These are phyloP conservation scores for Fulvia fulva DNA, from an alignment of 2,329 filamentous ascomycete species.

Conservation along the genomic window DNA sequence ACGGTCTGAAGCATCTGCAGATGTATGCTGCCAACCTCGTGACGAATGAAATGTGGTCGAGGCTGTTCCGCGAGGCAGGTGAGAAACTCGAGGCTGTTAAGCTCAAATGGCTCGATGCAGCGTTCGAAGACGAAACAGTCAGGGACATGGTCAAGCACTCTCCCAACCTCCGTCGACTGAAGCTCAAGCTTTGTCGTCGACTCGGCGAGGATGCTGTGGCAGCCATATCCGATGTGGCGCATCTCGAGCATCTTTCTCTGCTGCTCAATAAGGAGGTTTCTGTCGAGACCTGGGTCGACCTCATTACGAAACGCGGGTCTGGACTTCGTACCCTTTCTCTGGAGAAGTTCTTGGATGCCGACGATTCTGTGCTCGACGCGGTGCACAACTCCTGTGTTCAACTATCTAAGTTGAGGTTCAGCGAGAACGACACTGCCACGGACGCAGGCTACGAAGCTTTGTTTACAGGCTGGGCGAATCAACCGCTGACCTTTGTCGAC, in stretches of 20 bases:
- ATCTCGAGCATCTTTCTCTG: slow-evolving; percentile 72
- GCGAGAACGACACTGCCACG: slow-evolving; percentile 69
- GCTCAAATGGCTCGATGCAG: slow-evolving; percentile 77
- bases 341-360: slow-evolving; percentile 60
- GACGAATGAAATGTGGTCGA: slow-evolving; percentile 69
- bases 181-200: slow-evolving; percentile 75
- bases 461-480: slow-evolving; percentile 74
- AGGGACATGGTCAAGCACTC: slow-evolving; percentile 60
- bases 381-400: slow-evolving; percentile 67
- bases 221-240: slow-evolving; percentile 57
- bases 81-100: slow-evolving; percentile 63
- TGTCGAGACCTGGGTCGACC: slow-evolving; percentile 54
- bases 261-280: slow-evolving; percentile 58
- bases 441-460: slow-evolving; percentile 69
- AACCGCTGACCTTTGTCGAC: slow-evolving; percentile 66
- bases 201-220: slow-evolving; percentile 63
- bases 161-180: slow-evolving; percentile 67
- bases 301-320: slow-evolving; percentile 61
- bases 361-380: slow-evolving; percentile 65
- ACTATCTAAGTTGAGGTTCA: slow-evolving; percentile 75
- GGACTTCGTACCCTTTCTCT: slow-evolving; percentile 75
- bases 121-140: slow-evolving; percentile 70
- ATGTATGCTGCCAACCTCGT: slow-evolving; percentile 83
- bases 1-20: slow-evolving; percentile 67
- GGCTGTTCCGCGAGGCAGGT: slow-evolving; percentile 65